Evolutionary conservation across 768 basidiomycete species (phyloP).

Genomic region (Boletus sp.): DNA sequence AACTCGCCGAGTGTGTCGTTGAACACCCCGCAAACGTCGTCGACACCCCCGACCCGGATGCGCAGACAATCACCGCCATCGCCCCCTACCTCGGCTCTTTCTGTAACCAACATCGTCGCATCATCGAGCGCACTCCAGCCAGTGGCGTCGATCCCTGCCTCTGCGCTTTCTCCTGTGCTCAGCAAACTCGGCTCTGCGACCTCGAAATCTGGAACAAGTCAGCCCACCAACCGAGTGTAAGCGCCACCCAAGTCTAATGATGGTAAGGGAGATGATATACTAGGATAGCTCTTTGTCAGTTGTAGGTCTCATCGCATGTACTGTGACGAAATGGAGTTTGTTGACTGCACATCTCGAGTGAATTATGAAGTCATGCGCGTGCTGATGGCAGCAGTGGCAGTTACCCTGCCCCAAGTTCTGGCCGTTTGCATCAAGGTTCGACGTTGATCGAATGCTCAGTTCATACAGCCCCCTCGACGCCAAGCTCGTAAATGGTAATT

Average conservation of each 20-base stretch:
- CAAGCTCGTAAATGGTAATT: slow-evolving; percentile 69
- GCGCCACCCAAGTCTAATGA: not conserved
- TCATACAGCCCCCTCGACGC: slow-evolving; percentile 27
- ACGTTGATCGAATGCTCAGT: not conserved
- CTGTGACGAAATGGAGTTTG: slow-evolving; percentile 24
- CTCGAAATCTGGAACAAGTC: not conserved
- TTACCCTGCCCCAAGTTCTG: not conserved
- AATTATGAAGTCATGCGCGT: too few species aligned
- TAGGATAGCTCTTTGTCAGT: slow-evolving; percentile 3
- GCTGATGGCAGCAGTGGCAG: not conserved
- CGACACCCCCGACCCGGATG: not conserved
- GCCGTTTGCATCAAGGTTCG: too few species aligned
- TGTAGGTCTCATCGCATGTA: slow-evolving; percentile 18
- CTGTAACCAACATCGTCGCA: too few species aligned
- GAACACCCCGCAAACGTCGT: slow-evolving; percentile 1
- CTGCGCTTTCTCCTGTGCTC: not conserved
- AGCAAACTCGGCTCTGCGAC: not conserved
- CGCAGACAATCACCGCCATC: slow-evolving; percentile 12
- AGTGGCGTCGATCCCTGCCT: not conserved
- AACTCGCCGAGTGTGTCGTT: not conserved
- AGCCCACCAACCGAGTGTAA: not conserved
- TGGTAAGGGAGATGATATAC: not conserved
- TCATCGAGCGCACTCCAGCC: too few species aligned
- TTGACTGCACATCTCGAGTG: slow-evolving; percentile 24
- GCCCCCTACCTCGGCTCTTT: not conserved